Base-by-base conservation (phyloP, 2,329 filamentous ascomycete species). In the Cordyceps militaris region DNA sequence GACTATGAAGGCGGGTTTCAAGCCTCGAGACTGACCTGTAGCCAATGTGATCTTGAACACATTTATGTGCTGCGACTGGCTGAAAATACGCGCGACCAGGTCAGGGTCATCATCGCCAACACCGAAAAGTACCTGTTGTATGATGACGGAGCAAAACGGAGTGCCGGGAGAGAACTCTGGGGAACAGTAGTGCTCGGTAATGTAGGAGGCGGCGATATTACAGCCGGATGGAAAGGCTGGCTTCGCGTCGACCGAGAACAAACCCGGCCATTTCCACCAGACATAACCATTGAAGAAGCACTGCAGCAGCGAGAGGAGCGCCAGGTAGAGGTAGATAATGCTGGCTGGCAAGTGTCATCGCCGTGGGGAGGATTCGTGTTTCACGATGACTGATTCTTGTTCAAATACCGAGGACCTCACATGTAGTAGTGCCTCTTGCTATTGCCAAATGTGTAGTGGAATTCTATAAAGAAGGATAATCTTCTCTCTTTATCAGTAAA, bases 1-100 rank as follows among this genome's bases (percentile, higher is more conserved):
- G 84, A 86, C 63, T 66, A 78, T 1, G 80, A 83, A 47, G 71
- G 72, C 9, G 74, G 76, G 9, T 86, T 87, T 61, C 81, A 85
- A 59, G 69, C 76, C 2, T 76, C 76, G 7, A 72, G 76, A 2
- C 70, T 84, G 8, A 62, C 61, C 52, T 78, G 66, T 63, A 56
- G 59, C 43, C 59, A 62, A 8, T 60, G 66, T 0, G 74, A 82
- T 62, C 66, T 82, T 2, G 67, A 68, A 1, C 81, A 84, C 62
- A 70, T 82, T 36, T 76, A 84, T 63, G 66, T 84, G 23, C 75
- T 78, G 57, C 73, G 73, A 1, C 73, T 77, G 1, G 65, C 72
- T 1, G 70, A 65, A 21, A 62, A 61, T 44, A 64, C 57, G 26
- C 60, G 61, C 14, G 66, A 69, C 24, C 59, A 64, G 1, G 63